Conservation (phyloP, 352 stramenopile species). For the Blastocystis sp. region DNA sequence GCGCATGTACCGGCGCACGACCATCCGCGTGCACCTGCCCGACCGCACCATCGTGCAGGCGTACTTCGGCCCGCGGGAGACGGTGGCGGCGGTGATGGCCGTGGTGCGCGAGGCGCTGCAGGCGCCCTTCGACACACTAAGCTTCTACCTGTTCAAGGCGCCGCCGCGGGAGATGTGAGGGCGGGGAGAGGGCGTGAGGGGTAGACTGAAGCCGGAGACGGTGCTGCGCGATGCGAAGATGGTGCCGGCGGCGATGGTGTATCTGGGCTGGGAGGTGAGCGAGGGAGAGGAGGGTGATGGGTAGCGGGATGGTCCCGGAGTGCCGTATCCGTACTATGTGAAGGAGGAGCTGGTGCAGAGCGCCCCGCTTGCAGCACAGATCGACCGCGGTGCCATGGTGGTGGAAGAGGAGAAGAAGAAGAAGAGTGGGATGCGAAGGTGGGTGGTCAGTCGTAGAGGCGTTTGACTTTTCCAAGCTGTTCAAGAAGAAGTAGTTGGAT, state of each 20-base stretch:
- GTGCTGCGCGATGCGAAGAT: not conserved
- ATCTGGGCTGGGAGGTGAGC: not conserved
- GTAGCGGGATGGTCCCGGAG: not conserved
- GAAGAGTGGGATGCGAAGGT: not conserved
- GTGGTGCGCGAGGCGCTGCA: not conserved
- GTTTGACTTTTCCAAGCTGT: not conserved
- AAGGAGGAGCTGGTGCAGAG: not conserved
- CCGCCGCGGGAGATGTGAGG: not conserved
- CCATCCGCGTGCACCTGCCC: conserved; percentile 14
- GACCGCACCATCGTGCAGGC: conserved; percentile 13
- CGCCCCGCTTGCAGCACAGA: not conserved
- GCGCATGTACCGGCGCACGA: conserved; percentile 21
- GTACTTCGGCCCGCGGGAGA: conserved; percentile 27
- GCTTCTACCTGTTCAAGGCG: conserved; percentile 21
- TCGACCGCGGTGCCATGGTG: not conserved
- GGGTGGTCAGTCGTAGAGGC: not conserved
- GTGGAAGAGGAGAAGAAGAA: conserved; percentile 19
- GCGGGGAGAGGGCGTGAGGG: no score
- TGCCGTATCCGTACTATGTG: not conserved
- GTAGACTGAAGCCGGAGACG: not conserved
- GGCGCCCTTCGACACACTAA: not conserved
- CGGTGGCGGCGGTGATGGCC: not conserved
- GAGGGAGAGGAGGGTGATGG: no score
- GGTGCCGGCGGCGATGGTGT: conserved; percentile 13
- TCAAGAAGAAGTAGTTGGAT: not conserved